These are phyloP conservation scores for Acanthamoeba royreba DNA, from an alignment of 208 protist genomes.

Conservation along the genomic window DNA sequence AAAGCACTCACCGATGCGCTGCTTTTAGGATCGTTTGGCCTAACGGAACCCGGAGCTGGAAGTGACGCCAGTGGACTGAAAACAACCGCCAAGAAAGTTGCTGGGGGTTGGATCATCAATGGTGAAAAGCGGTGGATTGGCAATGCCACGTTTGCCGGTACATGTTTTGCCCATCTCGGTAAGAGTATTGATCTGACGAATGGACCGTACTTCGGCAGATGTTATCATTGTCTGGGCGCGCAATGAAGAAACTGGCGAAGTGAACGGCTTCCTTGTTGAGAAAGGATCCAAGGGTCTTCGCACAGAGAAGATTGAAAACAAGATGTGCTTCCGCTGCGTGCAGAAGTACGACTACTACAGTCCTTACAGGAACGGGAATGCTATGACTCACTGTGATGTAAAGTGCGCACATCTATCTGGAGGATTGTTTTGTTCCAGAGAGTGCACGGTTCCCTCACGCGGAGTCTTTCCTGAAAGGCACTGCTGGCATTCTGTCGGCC, in stretches of 20 bases:
- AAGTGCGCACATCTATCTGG: conserved; percentile 54
- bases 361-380: no score
- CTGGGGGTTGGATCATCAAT: conserved; percentile 49
- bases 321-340: conserved; percentile 52
- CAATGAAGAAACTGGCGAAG: conserved; percentile 42
- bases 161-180: no score
- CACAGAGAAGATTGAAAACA: conserved; percentile 52
- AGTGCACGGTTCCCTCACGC: conserved; percentile 14
- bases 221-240: conserved; percentile 56
- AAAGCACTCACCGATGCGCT: no score
- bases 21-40: conserved; percentile 43
- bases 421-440: conserved; percentile 46
- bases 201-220: not conserved
- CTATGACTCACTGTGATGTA: no score
- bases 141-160: conserved; percentile 53
- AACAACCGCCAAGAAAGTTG: not conserved
- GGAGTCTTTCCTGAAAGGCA: conserved; percentile 43
- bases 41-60: conserved; percentile 53
- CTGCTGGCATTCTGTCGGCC: not conserved
- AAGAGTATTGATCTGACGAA: no score
- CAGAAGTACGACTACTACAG: conserved; percentile 48
- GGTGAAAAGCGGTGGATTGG: conserved; percentile 64
- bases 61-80: conserved; percentile 44
- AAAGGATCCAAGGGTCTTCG: not conserved
- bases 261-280: conserved; percentile 59